A percentile compares a stretch with the other conserved stretches of the same genome.
Evolutionary conservation across 164 flowering plant species (phyloP).

Genomic region (Echeveria elegans): DNA sequence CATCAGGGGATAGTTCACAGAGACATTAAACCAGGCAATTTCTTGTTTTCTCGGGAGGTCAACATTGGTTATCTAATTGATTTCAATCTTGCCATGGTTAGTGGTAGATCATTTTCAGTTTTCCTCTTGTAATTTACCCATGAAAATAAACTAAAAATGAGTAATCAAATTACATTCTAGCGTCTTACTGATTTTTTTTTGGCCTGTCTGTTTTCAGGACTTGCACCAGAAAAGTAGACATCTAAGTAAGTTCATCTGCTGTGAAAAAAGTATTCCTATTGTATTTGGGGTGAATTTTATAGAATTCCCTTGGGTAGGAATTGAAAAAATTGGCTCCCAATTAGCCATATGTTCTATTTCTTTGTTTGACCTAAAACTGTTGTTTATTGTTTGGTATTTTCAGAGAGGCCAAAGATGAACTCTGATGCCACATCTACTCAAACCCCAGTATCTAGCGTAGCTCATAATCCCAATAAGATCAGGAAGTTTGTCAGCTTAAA

Average conservation of each 20-base stretch:
- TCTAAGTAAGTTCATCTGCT: conserved; percentile 33
- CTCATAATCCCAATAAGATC: conserved; percentile 21
- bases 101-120: conserved; percentile 15
- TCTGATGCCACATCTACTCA: conserved; percentile 21
- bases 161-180: neutral
- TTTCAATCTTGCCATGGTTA: conserved; percentile 91
- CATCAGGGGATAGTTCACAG: conserved; percentile 84
- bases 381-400: neutral
- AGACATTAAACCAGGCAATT: conserved; percentile 97
- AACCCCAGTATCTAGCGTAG: conserved; percentile 20
- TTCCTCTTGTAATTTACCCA: neutral
- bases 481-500: conserved; percentile 22
- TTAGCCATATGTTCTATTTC: no score
- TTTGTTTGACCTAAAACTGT: neutral
- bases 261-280: neutral
- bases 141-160: neutral
- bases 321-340: neutral
- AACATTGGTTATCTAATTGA: conserved; percentile 88
- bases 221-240: conserved; percentile 43
- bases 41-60: conserved; percentile 64
- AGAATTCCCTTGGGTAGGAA: neutral
- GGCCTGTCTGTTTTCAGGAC: conserved; percentile 78
- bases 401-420: conserved; percentile 35
- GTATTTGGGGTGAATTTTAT: neutral
- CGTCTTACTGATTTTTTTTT: no score